Base-by-base conservation (phyloP, 805 yeast species). In the Nakazawaea molendinolei region DNA sequence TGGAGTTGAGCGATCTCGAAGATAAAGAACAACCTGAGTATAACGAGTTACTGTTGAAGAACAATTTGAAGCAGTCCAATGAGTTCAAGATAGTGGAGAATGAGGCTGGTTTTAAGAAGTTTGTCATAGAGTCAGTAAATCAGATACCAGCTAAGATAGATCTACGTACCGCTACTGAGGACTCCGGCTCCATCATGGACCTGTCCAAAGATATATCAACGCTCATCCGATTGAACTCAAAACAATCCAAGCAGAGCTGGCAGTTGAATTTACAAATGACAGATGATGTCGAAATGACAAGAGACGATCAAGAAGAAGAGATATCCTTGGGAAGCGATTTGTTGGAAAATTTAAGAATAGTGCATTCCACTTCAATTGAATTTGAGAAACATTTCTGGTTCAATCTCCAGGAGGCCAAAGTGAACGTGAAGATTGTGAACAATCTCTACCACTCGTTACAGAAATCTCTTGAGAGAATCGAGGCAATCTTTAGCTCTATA, bases 341-440 rank as follows among this genome's bases (percentile, higher is more conserved):
- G 1, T 38, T 72, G 8, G 83, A 78, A 33, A 63, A 69, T 30
- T 59, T 83, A 24, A 59, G 78, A 34, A 55, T 80, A 28, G 66
- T 80, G 12, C 89, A 84, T 51, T 73, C 80, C 1, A 80, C 92
- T 0, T 75, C 89, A 3, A 67, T 79, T 24, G 94, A 83, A 53
- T 84, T 83, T 51, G 56, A 84, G 27, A 71, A 76, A 39, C 94
- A 83, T 52, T 84, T 82, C 52, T 84, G 89, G 82, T 51, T 68
- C 1, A 79, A 76, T 50, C 73, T 73, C 46, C 37, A 33, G 24
- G 71, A 69, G 40, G 49, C 52, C 4, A 40, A 51, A 6, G 48
- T 55, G 3, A 56, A 50, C 36, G 35, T 31, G n/a, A 36, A 36
- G 27, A 22, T 14, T 8, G 12, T 36, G 23, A 13, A 24, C 9